Percentiles rank a stretch among this genome's conserved stretches.
Conservation (phyloP, 768 basidiomycete species). For the Pulveroboletus ravenelii region DNA sequence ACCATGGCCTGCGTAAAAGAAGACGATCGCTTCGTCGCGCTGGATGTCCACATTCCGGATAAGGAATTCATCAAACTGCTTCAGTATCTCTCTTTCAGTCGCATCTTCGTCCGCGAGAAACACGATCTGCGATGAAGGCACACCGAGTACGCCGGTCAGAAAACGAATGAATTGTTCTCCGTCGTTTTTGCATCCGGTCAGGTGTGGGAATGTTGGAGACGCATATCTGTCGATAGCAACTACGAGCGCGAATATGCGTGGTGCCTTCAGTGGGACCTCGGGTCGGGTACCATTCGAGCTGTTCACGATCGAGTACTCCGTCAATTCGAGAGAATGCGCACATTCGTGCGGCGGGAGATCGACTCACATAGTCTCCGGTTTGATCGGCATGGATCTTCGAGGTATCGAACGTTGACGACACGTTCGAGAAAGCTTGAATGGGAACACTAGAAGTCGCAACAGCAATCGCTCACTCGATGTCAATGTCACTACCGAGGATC, state of each 20-base stretch:
- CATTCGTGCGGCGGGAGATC: not conserved
- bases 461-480: too few relatives aligned
- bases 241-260: conserved; percentile 18
- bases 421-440: not conserved
- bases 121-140: conserved; percentile 8
- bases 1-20: conserved; percentile 20
- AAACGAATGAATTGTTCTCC: conserved; percentile 10
- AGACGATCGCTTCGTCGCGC: conserved; percentile 14
- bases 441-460: not conserved
- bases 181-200: conserved; percentile 19
- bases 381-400: conserved; percentile 5
- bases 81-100: conserved; percentile 5
- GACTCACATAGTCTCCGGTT: conserved; percentile 3
- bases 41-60: conserved; percentile 5
- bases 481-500: not conserved
- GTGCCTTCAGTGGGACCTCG: not conserved
- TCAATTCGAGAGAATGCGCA: not conserved
- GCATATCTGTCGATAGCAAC: conserved; percentile 15
- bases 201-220: rapidly evolving
- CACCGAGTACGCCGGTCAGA: conserved; percentile 11
- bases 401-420: not conserved
- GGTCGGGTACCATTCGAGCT: not conserved
- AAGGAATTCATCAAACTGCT: conserved; percentile 8
- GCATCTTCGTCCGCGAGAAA: conserved; percentile 16
- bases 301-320: not conserved